Evolutionary conservation across 2,329 filamentous ascomycete genomes (phyloP), one percentile per base, ranked within the genome.

Genomic region (Monilinia fructigena): DNA sequence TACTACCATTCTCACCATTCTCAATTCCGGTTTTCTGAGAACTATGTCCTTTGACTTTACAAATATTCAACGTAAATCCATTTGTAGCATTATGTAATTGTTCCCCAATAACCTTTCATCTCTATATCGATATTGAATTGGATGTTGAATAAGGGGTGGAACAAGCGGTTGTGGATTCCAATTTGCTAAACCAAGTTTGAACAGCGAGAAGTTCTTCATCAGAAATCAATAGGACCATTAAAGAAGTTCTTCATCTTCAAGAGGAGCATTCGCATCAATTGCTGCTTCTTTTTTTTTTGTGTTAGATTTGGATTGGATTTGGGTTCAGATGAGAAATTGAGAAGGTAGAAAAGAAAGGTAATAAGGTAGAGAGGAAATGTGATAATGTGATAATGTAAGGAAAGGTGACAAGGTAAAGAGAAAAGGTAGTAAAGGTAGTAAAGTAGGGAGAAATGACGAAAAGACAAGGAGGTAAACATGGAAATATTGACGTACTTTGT

Each of bases 131-230:
- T 85, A 81, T 72, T 84, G 85, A 67, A 89, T 87, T 4, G 87
- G 86, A 6, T 81, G 79, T 70, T 88, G 85, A 2, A 85, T 76
- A 4, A 81, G 85, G 74, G 91, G 87, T 10, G 88, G 86, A 38
- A 92, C 84, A 5, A 96, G 80, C 0, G 94, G 93, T 69, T 89
- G 87, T 0, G 94, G 93, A 54, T 87, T 88, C 80, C 91, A 92
- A 64, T 87, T 86, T 31, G 87, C 82, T 64, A 94, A 84, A 10
- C 91, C 91, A 42, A 42, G 85, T 82, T 92, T 98, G 97, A 62
- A 98, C 91, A 0, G 89, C 85, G 59, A 93, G 89, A 61, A 92
- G 92, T 78, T 99, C 95, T 80, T 98, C 95, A 75, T 99, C 95
- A 2, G 91, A 95, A 95, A 77, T 99, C 95, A 48, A 99, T 86